Conservation (phyloP, 2,329 filamentous ascomycete species). For the Diaporthe longicolla region DNA sequence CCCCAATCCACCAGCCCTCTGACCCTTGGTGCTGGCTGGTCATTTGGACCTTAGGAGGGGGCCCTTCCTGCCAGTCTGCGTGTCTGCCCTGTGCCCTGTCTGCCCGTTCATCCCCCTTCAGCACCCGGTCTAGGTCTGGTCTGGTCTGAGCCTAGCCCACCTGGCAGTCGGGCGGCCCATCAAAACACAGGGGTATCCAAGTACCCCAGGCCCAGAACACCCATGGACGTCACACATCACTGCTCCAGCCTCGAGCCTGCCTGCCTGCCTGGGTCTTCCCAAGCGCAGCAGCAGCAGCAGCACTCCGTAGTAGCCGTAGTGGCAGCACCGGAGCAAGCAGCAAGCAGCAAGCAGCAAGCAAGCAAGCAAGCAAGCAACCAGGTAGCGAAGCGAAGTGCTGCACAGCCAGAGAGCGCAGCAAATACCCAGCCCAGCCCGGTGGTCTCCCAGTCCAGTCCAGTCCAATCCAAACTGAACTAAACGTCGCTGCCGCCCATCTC, state of each 20-base stretch:
- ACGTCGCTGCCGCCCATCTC: slow-evolving; percentile 25
- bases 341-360: slow-evolving; percentile 6
- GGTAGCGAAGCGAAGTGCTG: not conserved
- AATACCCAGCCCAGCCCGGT: not conserved
- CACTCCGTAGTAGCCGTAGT: not conserved
- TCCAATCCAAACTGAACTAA: slow-evolving; percentile 20
- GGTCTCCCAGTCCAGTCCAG: not conserved
- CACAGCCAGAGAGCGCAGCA: not conserved
- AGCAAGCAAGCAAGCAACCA: too few relatives aligned
- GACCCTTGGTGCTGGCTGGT: slow-evolving; percentile 5
- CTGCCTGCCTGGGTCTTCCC: slow-evolving; percentile 17
- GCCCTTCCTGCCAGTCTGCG: slow-evolving; percentile 3
- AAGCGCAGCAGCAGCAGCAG: slow-evolving; percentile 13
- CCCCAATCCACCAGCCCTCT: slow-evolving; percentile 25
- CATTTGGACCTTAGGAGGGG: slow-evolving; percentile 8
- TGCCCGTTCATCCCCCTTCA: slow-evolving; percentile 15
- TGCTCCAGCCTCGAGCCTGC: slow-evolving; percentile 22
- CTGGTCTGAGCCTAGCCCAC: slow-evolving; percentile 34
- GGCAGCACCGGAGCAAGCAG: not conserved
- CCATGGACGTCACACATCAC: slow-evolving; percentile 29
- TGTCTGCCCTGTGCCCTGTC: not conserved
- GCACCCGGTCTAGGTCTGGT: slow-evolving; percentile 28
- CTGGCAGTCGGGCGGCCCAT: slow-evolving; percentile 31
- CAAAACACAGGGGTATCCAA: slow-evolving; percentile 32
- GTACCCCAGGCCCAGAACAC: slow-evolving; percentile 23